Evolutionary conservation across 2,329 filamentous ascomycete species (phyloP).

Genomic region (Rosellinia necatrix): DNA sequence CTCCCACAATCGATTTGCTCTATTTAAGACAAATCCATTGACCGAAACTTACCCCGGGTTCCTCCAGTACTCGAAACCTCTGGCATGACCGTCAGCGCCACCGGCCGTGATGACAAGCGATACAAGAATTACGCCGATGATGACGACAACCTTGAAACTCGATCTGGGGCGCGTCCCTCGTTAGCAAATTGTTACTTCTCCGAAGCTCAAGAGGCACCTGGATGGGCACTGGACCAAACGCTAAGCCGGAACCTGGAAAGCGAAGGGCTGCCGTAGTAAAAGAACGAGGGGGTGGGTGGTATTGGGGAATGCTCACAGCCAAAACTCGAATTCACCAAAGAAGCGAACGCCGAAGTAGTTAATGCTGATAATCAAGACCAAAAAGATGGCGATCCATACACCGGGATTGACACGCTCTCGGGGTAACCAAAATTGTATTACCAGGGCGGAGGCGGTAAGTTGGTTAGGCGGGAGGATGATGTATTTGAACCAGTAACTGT

Average conservation of each 20-base stretch:
- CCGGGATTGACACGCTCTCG: slow-evolving; percentile 72
- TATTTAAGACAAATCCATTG: no score
- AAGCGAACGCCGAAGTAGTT: slow-evolving; percentile 73
- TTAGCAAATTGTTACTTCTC: slow-evolving; percentile 5
- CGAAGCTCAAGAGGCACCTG: neutral
- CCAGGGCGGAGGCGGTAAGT: slow-evolving; percentile 76
- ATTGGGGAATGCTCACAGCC: slow-evolving; percentile 45
- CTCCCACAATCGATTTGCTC: neutral
- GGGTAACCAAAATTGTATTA: slow-evolving; percentile 77
- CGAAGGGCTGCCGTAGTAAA: no score
- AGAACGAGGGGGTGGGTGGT: no score
- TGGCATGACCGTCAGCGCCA: slow-evolving; percentile 65
- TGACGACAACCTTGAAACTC: slow-evolving; percentile 71
- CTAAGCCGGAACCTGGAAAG: neutral
- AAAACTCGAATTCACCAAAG: slow-evolving; percentile 69
- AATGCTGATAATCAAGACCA: slow-evolving; percentile 65
- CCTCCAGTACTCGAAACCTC: slow-evolving; percentile 70
- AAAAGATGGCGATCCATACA: slow-evolving; percentile 76
- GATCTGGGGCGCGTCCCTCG: slow-evolving; percentile 36
- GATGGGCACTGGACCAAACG: no score
- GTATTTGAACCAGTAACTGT: slow-evolving; percentile 72
- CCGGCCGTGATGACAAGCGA: slow-evolving; percentile 67
- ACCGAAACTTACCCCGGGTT: slow-evolving; percentile 56
- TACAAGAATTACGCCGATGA: slow-evolving; percentile 68
- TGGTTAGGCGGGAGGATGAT: slow-evolving; percentile 87